Evolutionary conservation across 352 stramenopile genomes (phyloP), one percentile per base, ranked within the genome.

Genomic region (Phytopythium mirpurense): DNA sequence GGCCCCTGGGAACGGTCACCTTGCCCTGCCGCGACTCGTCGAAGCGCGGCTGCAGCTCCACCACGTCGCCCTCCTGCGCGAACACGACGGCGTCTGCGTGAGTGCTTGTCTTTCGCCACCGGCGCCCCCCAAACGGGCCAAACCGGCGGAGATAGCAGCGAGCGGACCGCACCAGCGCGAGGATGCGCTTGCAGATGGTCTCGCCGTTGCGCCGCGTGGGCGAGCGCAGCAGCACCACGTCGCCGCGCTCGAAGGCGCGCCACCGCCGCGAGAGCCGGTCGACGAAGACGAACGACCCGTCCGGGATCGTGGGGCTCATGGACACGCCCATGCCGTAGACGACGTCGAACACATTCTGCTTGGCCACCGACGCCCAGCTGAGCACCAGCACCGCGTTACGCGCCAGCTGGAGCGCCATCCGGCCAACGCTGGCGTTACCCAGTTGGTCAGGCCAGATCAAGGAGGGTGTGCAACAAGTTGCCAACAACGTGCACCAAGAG

Each of bases 1-100:
- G 92, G 48, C 95, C 93, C 54, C 96, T 87, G 7, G 95, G 95
- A 19, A 99, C 72, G 6, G 63, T 74, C 38, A 91, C 74, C 40
- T 71, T 86, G 24, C 70, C 70, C 32, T 62, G 70, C 5, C 74
- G 75, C 32, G 72, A 56, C 35, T 84, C 51, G 52, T 88, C 77
- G 36, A 87, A 84, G 23, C 75, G 74, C 45, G 80, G 81, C 35
- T 91, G 74, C n/a, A 91, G 67, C 64, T 88, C 70, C 40, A 94
- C 78, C 19, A 79, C 71, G 37, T 94, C 82, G 41, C 84, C 84
- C 44, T 94, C 84, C 84, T 94, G 65, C 29, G 54, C 3, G 31
- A 50, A 36, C 51, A 51, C 19, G 5, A 12, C 6, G 19, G 15
- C 29, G 16, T 24, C n/a, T n/a, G 27, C n/a, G 14, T 43, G 2